Evolutionary conservation across 441 rosid species (phyloP).

Genomic region (Isatis lusitanica): DNA sequence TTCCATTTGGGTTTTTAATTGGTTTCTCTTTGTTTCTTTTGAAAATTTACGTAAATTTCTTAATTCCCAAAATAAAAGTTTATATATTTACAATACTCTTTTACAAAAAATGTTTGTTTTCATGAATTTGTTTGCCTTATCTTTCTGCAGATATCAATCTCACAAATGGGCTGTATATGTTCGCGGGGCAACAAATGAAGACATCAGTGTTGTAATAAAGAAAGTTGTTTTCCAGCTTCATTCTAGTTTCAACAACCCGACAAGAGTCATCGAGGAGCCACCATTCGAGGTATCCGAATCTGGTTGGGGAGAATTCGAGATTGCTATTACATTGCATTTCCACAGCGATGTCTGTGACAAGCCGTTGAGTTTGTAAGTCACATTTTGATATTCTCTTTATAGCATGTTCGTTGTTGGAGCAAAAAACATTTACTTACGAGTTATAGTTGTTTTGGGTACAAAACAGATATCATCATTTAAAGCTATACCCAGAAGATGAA

Average conservation of each 20-base stretch:
- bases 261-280: conserved; percentile 53
- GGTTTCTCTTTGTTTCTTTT: neutral
- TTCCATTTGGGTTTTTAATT: neutral
- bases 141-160: conserved; percentile 49
- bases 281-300: conserved; percentile 59
- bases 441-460: neutral
- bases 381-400: neutral
- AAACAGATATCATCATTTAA: conserved; percentile 52
- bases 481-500: conserved; percentile 59
- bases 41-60: neutral
- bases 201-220: conserved; percentile 49
- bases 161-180: conserved; percentile 64
- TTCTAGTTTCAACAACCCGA: conserved; percentile 60
- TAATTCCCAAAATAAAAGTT: neutral
- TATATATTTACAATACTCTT: neutral
- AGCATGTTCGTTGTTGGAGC: neutral
- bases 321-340: conserved; percentile 54
- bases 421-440: neutral
- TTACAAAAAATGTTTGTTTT: neutral
- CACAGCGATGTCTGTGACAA: conserved; percentile 58
- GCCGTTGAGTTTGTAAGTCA: conserved; percentile 57
- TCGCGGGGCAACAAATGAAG: conserved; percentile 62
- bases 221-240: conserved; percentile 57
- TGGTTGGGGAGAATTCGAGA: conserved; percentile 71
- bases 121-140: neutral